phyloP scores from a whole-genome alignment of 2,329 filamentous ascomycete genomes.

The Aspergillus sp. region DNA sequence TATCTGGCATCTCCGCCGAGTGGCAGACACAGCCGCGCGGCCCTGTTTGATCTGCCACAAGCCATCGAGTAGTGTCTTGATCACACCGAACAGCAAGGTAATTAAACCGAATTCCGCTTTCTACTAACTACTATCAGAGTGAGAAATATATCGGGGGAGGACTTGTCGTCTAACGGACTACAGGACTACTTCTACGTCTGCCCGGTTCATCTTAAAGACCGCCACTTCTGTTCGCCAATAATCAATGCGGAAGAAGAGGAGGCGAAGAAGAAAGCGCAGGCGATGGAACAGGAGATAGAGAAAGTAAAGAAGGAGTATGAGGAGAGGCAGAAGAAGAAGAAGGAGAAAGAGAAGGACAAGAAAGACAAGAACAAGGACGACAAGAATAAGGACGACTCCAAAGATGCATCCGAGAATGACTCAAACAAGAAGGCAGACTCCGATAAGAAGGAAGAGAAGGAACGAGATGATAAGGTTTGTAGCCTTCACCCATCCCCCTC shows the following conservation, averaged over 20 bases:
- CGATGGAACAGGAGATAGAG: slow-evolving; percentile 47
- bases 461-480: slow-evolving; percentile 56
- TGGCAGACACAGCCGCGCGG: slow-evolving; percentile 80
- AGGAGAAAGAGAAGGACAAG: slow-evolving; percentile 62
- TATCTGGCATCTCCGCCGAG: slow-evolving; percentile 78
- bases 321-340: slow-evolving; percentile 72
- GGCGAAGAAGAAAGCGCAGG: slow-evolving; percentile 44
- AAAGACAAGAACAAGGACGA: slow-evolving; percentile 39
- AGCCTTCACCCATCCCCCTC: not conserved
- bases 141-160: not conserved
- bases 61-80: slow-evolving; percentile 79
- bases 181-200: slow-evolving; percentile 94
- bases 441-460: slow-evolving; percentile 42
- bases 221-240: slow-evolving; percentile 69
- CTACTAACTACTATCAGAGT: not conserved
- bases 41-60: slow-evolving; percentile 92
- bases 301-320: slow-evolving; percentile 60
- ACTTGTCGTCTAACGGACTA: not conserved
- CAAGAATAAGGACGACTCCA: slow-evolving; percentile 49
- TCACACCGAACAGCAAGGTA: slow-evolving; percentile 87
- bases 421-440: slow-evolving; percentile 39
- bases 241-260: slow-evolving; percentile 45
- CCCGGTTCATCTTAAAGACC: slow-evolving; percentile 76
- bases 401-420: slow-evolving; percentile 41
- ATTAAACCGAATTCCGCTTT: not conserved